Percentiles rank a stretch among this genome's conserved stretches.
Conservation (phyloP, 352 stramenopile species). For the Globisporangium takayamanum region DNA sequence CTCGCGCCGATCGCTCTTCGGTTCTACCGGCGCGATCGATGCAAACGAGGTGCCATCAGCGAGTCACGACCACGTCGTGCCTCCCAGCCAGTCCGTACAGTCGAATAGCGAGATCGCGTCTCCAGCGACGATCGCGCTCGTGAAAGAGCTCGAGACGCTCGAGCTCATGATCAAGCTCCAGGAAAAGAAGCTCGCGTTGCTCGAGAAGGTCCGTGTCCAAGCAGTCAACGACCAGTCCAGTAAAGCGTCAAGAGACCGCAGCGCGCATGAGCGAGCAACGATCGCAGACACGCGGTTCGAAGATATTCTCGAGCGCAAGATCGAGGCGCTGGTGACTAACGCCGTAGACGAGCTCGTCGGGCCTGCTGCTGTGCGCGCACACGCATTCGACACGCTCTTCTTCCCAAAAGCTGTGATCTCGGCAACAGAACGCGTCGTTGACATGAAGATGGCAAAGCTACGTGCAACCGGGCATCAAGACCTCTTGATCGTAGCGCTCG, state of each 20-base stretch:
- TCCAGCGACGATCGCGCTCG: conserved; percentile 14
- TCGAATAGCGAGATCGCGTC: background rate
- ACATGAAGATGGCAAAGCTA: conserved; percentile 42
- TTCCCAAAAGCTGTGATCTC: conserved; percentile 21
- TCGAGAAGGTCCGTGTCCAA: conserved; percentile 19
- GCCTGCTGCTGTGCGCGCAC: background rate
- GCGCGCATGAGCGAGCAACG: background rate
- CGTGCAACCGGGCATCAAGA: conserved; percentile 17
- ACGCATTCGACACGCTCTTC: conserved; percentile 37
- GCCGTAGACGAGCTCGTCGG: background rate
- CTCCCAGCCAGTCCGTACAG: background rate
- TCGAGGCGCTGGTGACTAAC: conserved; percentile 12
- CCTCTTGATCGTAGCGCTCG: conserved; percentile 28
- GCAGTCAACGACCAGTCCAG: conserved; percentile 1
- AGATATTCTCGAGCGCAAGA: conserved; percentile 11
- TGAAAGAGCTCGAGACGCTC: conserved; percentile 23
- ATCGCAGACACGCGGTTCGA: background rate
- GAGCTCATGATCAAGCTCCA: conserved; percentile 39
- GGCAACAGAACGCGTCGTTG: conserved; percentile 15
- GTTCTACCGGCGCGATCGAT: background rate
- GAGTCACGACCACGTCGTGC: background rate
- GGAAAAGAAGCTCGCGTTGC: conserved; percentile 29
- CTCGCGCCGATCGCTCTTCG: too few species aligned
- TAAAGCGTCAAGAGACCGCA: background rate
- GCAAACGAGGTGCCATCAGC: background rate